These are phyloP conservation scores for Fusarium decemcellulare DNA, from an alignment of 2,329 filamentous ascomycete species.

Conservation along the genomic window DNA sequence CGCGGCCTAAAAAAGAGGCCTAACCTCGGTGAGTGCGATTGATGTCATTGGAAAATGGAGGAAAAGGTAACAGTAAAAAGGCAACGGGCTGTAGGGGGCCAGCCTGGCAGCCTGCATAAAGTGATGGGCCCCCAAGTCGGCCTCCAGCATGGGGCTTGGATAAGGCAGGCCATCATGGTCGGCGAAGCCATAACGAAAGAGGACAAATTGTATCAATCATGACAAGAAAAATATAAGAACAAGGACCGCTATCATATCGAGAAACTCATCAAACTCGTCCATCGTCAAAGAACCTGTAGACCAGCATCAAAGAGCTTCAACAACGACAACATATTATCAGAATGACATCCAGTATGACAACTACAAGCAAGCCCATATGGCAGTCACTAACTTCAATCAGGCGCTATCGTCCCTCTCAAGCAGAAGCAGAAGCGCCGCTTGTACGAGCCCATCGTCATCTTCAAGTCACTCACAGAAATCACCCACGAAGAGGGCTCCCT, in stretches of 20 bases:
- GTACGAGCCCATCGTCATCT: slow-evolving; percentile 49
- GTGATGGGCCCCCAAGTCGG: slow-evolving; percentile 42
- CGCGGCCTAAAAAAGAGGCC: slow-evolving; percentile 23
- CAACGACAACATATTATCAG: background rate
- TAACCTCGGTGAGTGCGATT: background rate
- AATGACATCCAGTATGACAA: slow-evolving; percentile 18
- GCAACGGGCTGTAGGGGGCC: slow-evolving; percentile 17
- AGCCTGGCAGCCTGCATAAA: slow-evolving; percentile 23
- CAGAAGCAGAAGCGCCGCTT: slow-evolving; percentile 43
- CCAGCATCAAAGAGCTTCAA: background rate
- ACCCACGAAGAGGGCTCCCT: slow-evolving; percentile 17
- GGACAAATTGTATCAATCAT: background rate
- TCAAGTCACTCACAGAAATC: slow-evolving; percentile 42
- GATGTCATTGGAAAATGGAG: background rate
- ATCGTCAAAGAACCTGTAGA: background rate
- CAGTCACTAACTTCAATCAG: background rate
- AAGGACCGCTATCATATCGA: background rate
- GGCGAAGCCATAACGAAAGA: background rate
- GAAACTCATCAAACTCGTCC: background rate
- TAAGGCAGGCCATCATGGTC: slow-evolving; percentile 7
- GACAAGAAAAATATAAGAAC: background rate
- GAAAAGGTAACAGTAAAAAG: background rate
- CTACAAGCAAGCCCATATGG: rapidly evolving
- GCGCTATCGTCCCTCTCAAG: slow-evolving; percentile 13
- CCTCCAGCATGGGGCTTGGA: slow-evolving; percentile 29